Evolutionary conservation across 2,329 filamentous ascomycete species (phyloP).

Genomic region (Cordyceps farinosa): DNA sequence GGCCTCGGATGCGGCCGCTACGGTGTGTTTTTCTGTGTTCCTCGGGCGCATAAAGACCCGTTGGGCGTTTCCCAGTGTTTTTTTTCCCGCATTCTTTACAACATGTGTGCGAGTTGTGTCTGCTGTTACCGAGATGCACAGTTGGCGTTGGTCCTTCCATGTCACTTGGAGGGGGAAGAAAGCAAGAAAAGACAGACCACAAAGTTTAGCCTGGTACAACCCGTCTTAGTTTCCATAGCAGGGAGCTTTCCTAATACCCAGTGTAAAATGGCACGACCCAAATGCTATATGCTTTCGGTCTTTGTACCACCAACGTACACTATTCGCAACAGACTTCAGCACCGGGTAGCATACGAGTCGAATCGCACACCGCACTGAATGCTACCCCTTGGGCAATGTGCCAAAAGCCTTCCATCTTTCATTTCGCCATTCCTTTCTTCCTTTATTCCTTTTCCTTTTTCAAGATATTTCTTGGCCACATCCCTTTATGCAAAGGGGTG

Average conservation of each 20-base stretch:
- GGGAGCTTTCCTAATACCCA: too few relatives aligned
- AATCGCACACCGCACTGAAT: neutral
- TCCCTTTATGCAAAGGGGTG: neutral
- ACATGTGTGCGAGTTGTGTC: neutral
- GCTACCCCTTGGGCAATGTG: neutral
- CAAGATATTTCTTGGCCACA: neutral
- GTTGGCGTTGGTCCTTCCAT: neutral
- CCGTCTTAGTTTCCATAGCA: too few relatives aligned
- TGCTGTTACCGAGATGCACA: neutral
- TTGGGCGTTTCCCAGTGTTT: too few relatives aligned
- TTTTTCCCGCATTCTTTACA: neutral
- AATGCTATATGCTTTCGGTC: neutral
- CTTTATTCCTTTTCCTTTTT: neutral
- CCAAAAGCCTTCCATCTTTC: neutral
- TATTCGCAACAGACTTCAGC: slow-evolving; percentile 1
- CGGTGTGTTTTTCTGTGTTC: neutral
- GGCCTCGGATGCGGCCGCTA: neutral
- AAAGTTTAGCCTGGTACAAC: neutral
- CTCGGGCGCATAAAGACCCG: too few relatives aligned
- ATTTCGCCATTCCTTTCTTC: neutral
- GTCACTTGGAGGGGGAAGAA: neutral
- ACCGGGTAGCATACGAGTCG: neutral
- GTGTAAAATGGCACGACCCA: neutral
- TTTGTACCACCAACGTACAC: neutral
- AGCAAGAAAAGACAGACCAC: too few relatives aligned